Conservation (phyloP, 148 eudicot genomes). For the Chenopodium album region DNA sequence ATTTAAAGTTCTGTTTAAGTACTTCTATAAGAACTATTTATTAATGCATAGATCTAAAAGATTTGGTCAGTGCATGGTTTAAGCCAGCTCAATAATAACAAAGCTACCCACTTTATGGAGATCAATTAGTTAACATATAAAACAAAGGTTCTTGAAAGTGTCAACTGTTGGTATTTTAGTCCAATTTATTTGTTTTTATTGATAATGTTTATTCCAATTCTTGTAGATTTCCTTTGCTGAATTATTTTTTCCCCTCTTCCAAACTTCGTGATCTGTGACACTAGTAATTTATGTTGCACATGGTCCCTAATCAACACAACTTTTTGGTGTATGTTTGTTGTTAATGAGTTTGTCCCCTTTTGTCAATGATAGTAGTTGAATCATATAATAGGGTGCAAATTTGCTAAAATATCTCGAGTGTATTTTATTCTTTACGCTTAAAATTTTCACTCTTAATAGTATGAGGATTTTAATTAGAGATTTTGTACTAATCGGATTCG, state of each 20-base stretch:
- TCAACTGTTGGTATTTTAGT: background rate
- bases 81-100: background rate
- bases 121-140: conserved; percentile 7
- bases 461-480: background rate
- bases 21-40: no score
- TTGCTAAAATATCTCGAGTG: conserved; percentile 1
- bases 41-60: background rate
- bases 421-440: background rate
- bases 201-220: background rate
- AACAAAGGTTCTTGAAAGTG: background rate
- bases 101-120: conserved; percentile 1
- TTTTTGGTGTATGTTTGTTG: background rate
- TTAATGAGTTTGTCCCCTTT: conserved; percentile 10
- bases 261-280: conserved; percentile 8
- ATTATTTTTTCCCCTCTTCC: background rate
- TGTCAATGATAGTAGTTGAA: background rate
- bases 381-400: background rate
- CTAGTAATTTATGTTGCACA: conserved; percentile 18
- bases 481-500: background rate
- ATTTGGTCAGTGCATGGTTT: background rate
- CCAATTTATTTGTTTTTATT: background rate
- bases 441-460: background rate
- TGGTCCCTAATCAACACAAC: conserved; percentile 20
- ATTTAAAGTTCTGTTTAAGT: background rate
- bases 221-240: conserved; percentile 10